Conservation (phyloP, 768 basidiomycete species). For the Hydnomerulius pinastri region DNA sequence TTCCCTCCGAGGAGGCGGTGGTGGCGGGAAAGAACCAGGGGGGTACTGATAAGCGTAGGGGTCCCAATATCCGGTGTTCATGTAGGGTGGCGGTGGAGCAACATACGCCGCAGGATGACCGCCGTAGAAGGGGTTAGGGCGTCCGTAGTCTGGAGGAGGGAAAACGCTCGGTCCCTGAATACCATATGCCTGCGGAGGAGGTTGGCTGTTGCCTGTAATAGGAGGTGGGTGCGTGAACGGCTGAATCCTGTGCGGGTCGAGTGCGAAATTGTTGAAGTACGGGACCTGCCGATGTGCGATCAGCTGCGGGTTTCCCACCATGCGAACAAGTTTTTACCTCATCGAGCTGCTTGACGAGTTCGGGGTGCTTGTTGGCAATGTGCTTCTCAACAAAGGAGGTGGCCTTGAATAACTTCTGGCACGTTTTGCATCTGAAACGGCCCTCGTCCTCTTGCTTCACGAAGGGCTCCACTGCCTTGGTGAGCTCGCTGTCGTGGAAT, state of each 20-base stretch:
- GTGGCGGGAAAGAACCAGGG: slow-evolving; percentile 36
- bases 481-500: slow-evolving; percentile 62
- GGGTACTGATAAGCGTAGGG: slow-evolving; percentile 45
- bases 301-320: slow-evolving; percentile 12
- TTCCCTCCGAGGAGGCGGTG: slow-evolving; percentile 52
- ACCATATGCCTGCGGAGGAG: slow-evolving; percentile 86
- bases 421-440: slow-evolving; percentile 95
- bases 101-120: slow-evolving; percentile 36
- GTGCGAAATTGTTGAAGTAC: slow-evolving; percentile 94
- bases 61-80: slow-evolving; percentile 46
- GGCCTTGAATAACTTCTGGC: slow-evolving; percentile 97
- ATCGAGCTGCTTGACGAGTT: slow-evolving; percentile 79
- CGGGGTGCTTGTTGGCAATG: slow-evolving; percentile 90
- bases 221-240: slow-evolving; percentile 81
- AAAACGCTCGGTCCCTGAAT: slow-evolving; percentile 63
- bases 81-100: slow-evolving; percentile 39
- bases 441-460: slow-evolving; percentile 97
- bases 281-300: slow-evolving; percentile 55
- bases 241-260: slow-evolving; percentile 92
- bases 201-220: slow-evolving; percentile 63
- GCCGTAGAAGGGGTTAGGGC: slow-evolving; percentile 42
- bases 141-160: slow-evolving; percentile 47
- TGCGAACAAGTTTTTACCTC: slow-evolving; percentile 56
- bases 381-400: slow-evolving; percentile 98
- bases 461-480: slow-evolving; percentile 72